Conservation (phyloP, 2,329 filamentous ascomycete species). For the Pseudogymnoascus sp. region DNA sequence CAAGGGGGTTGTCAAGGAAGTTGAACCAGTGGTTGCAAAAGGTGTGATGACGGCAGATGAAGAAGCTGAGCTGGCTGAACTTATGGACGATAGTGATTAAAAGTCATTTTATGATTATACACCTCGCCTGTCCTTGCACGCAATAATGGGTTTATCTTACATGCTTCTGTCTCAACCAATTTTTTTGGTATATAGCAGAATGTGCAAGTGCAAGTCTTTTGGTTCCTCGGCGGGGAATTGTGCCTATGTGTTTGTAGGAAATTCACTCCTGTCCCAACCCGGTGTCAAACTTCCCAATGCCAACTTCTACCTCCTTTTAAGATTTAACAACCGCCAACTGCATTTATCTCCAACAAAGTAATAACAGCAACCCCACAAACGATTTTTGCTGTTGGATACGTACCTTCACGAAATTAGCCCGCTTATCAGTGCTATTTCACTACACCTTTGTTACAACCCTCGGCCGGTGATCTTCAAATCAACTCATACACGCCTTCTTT, state of each 20-base stretch:
- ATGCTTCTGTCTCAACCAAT: not conserved
- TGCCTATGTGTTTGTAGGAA: not conserved
- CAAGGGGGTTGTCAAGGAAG: slow-evolving; percentile 34
- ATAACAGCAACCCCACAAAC: not conserved
- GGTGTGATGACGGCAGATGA: slow-evolving; percentile 74
- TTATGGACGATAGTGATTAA: slow-evolving; percentile 70
- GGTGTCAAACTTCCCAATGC: not conserved
- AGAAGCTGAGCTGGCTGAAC: slow-evolving; percentile 80
- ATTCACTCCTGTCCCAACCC: not conserved
- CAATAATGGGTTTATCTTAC: not conserved
- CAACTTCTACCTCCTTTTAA: not conserved
- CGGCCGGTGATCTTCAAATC: not conserved
- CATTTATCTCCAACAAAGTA: not conserved
- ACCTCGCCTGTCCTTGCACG: not conserved
- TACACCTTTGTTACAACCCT: not conserved
- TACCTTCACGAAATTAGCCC: not conserved
- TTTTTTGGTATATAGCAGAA: not conserved
- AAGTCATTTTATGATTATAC: not conserved
- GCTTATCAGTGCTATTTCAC: not conserved
- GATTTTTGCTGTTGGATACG: not conserved
- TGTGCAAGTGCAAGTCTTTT: not conserved
- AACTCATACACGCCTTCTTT: not conserved
- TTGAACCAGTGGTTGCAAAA: slow-evolving; percentile 36
- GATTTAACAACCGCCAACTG: not conserved
- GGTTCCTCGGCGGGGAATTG: not conserved